Percentiles rank a stretch among this genome's conserved stretches.
Conservation (phyloP, 306 rosid species). For the Begonia peltatifolia region DNA sequence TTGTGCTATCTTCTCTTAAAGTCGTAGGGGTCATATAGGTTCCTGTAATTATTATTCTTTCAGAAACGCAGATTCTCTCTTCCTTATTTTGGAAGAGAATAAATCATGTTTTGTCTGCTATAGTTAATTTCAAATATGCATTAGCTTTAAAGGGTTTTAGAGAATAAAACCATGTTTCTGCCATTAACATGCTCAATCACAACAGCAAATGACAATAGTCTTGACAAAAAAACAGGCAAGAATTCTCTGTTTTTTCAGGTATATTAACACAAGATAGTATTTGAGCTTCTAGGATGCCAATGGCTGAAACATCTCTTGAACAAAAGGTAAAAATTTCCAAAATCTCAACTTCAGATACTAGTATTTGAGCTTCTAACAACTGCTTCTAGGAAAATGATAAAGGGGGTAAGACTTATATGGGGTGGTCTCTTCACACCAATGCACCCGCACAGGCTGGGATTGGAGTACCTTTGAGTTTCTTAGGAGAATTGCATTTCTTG, state of each 20-base stretch:
- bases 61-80: background rate
- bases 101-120: too few species aligned
- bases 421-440: constrained; percentile 28
- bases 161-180: too few species aligned
- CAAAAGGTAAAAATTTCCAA: constrained; percentile 10
- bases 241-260: too few species aligned
- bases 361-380: background rate
- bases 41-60: background rate
- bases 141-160: too few species aligned
- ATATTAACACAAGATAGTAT: background rate
- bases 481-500: constrained; percentile 67
- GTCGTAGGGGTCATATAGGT: constrained; percentile 54
- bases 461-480: constrained; percentile 43
- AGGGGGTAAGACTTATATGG: constrained; percentile 4
- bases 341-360: background rate
- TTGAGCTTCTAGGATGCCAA: background rate
- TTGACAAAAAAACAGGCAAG: too few species aligned
- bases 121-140: too few species aligned
- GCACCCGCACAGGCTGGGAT: constrained; percentile 72
- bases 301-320: background rate
- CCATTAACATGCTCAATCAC: too few species aligned
- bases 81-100: too few species aligned
- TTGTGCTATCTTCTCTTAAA: constrained; percentile 62
- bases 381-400: constrained; percentile 7
- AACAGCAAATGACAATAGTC: too few species aligned